Evolutionary conservation across 495 filamentous ascomycete genomes (phyloP).

Genomic region (Geopyxis carbonaria): DNA sequence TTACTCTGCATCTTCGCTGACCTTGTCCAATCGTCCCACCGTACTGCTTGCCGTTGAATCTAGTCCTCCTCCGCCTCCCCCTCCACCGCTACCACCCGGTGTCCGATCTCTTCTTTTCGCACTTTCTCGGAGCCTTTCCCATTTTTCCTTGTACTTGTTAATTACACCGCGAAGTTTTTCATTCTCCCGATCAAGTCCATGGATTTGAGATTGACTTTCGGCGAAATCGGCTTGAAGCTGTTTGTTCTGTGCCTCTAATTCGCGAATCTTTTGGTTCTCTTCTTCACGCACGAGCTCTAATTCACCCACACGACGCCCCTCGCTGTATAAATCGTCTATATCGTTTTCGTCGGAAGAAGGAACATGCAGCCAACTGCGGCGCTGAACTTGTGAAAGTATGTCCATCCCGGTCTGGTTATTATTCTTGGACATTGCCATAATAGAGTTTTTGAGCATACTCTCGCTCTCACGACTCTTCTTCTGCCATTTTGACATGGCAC

Average conservation of each 20-base stretch:
- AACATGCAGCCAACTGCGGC: constrained; percentile 17
- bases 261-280: background rate
- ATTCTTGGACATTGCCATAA: constrained; percentile 15
- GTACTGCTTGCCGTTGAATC: too few relatives aligned
- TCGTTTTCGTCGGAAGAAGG: constrained; percentile 21
- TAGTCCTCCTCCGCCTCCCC: too few relatives aligned
- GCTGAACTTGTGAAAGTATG: constrained; percentile 16
- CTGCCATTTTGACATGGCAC: constrained; percentile 20
- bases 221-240: constrained; percentile 3
- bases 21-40: too few relatives aligned
- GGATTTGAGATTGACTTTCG: constrained; percentile 3
- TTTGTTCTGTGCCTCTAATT: constrained; percentile 3
- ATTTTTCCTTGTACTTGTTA: constrained; percentile 38
- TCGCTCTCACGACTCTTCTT: constrained; percentile 20
- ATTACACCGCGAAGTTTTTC: constrained; percentile 10
- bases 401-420: constrained; percentile 10
- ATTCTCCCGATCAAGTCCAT: constrained; percentile 15
- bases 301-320: constrained; percentile 9
- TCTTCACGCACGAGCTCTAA: constrained; percentile 8
- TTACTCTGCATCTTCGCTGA: too few relatives aligned
- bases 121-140: background rate
- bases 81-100: too few relatives aligned
- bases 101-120: constrained; percentile 6
- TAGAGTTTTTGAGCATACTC: constrained; percentile 15
- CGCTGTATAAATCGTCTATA: constrained; percentile 7